These are phyloP conservation scores for Scalesia atractyloides DNA, from an alignment of 129 eudicot species.

Conservation along the genomic window DNA sequence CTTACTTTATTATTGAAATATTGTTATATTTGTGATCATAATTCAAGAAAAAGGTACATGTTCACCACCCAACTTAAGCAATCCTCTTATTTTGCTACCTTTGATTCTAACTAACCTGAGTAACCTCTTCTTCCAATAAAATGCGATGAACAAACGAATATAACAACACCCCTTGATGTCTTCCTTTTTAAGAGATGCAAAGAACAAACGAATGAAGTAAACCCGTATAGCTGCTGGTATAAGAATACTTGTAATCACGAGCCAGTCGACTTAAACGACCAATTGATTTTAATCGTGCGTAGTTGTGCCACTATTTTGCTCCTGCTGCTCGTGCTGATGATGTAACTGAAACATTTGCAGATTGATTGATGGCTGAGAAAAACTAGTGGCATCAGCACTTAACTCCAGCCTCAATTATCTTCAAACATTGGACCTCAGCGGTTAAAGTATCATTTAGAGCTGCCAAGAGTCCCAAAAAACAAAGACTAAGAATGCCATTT, in stretches of 20 bases:
- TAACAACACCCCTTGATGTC: neutral
- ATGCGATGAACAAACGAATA: no score
- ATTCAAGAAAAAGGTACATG: constrained; percentile 5
- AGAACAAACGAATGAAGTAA: constrained; percentile 36
- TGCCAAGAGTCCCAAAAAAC: neutral
- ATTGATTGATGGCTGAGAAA: constrained; percentile 28
- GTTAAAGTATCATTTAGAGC: constrained; percentile 35
- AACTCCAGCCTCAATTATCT: constrained; percentile 29
- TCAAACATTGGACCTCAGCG: constrained; percentile 28
- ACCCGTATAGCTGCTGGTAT: constrained; percentile 1
- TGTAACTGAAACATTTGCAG: constrained; percentile 32
- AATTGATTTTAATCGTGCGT: constrained; percentile 8
- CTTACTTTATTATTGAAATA: no score
- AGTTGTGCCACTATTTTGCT: constrained; percentile 22
- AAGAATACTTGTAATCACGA: constrained; percentile 2
- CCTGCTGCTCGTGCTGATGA: constrained; percentile 28
- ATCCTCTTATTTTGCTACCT: neutral
- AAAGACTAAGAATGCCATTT: neutral
- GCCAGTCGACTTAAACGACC: neutral
- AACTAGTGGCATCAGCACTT: constrained; percentile 25
- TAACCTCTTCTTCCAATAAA: no score
- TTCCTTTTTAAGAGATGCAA: constrained; percentile 14
- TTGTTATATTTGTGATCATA: no score
- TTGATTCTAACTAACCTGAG: neutral
- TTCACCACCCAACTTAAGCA: neutral